These are phyloP conservation scores for Tanozyma kutaoensis DNA, from an alignment of 805 yeast species.

Conservation along the genomic window DNA sequence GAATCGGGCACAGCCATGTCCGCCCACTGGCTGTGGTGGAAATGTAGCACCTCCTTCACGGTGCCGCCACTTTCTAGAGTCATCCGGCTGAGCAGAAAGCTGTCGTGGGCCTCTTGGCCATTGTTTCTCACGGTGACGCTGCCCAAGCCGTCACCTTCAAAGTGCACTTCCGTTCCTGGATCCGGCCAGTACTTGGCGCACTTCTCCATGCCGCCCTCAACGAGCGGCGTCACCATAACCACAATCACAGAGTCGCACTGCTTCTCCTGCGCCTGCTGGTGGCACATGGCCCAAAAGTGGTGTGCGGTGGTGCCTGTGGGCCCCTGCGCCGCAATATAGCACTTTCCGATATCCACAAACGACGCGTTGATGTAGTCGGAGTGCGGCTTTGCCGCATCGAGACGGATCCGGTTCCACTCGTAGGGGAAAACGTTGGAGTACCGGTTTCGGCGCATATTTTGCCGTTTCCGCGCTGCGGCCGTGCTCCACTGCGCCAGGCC, in stretches of 20 bases:
- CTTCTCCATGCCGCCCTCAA: constrained; percentile 5
- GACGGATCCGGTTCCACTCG: too few species aligned
- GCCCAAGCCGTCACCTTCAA: too few species aligned
- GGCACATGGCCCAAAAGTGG: constrained; percentile 55
- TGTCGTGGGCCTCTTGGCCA: too few species aligned
- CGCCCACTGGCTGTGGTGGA: constrained; percentile 6
- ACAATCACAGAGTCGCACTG: constrained; percentile 13
- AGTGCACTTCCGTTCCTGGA: too few species aligned
- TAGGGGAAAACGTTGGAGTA: constrained; percentile 55
- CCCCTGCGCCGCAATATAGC: constrained; percentile 84
- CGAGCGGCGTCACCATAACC: constrained; percentile 24
- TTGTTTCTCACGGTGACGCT: too few species aligned
- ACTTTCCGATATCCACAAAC: constrained; percentile 8
- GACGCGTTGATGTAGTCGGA: constrained; percentile 30
- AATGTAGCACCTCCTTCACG: constrained; percentile 1
- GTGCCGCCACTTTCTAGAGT: too few species aligned
- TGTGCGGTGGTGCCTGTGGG: constrained; percentile 62
- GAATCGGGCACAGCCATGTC: constrained; percentile 6
- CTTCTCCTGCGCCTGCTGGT: constrained; percentile 15
- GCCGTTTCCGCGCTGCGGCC: too few species aligned
- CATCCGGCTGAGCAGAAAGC: too few species aligned
- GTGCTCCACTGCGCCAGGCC: too few species aligned
- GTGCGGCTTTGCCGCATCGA: too few species aligned
- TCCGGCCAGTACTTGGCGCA: constrained; percentile 12
- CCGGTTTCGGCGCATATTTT: constrained; percentile 26